Percentiles rank a stretch among this genome's conserved stretches.
These are phyloP conservation scores for Suhomyces tanzawaensis DNA, from an alignment of 805 yeast species.

Conservation along the genomic window DNA sequence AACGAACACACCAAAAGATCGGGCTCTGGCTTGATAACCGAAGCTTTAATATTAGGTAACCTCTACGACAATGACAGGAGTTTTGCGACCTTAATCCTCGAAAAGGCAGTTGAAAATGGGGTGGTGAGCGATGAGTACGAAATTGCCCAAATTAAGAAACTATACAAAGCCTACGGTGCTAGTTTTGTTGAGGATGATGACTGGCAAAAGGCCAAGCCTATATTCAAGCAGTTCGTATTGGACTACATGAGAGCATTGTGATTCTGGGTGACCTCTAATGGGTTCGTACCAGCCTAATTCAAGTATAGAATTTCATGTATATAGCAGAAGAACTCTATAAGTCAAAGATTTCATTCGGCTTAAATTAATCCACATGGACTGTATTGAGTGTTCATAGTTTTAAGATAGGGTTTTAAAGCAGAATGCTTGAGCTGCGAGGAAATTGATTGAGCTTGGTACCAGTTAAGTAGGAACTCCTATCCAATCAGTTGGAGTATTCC, in stretches of 20 bases:
- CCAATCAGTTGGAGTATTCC: too few species aligned
- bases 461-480: too few species aligned
- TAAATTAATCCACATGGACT: too few species aligned
- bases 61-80: slow-evolving; percentile 49
- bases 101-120: slow-evolving; percentile 42
- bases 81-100: slow-evolving; percentile 51
- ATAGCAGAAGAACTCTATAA: too few species aligned
- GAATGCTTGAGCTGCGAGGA: too few species aligned
- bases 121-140: slow-evolving; percentile 40
- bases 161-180: slow-evolving; percentile 52
- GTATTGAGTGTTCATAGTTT: too few species aligned
- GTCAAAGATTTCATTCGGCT: too few species aligned
- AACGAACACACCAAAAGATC: slow-evolving; percentile 34
- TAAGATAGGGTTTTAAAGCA: too few species aligned
- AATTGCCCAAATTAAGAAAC: slow-evolving; percentile 36
- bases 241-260: slow-evolving; percentile 7
- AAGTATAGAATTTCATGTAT: too few species aligned
- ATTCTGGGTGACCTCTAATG: too few species aligned
- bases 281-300: too few species aligned
- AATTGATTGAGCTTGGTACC: too few species aligned
- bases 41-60: slow-evolving; percentile 44
- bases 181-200: slow-evolving; percentile 40
- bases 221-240: slow-evolving; percentile 29
- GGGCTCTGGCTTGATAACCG: slow-evolving; percentile 44
- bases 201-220: slow-evolving; percentile 28